phyloP scores from a whole-genome alignment of 1,284 basidiomycete species.

The Cerrena zonata region DNA sequence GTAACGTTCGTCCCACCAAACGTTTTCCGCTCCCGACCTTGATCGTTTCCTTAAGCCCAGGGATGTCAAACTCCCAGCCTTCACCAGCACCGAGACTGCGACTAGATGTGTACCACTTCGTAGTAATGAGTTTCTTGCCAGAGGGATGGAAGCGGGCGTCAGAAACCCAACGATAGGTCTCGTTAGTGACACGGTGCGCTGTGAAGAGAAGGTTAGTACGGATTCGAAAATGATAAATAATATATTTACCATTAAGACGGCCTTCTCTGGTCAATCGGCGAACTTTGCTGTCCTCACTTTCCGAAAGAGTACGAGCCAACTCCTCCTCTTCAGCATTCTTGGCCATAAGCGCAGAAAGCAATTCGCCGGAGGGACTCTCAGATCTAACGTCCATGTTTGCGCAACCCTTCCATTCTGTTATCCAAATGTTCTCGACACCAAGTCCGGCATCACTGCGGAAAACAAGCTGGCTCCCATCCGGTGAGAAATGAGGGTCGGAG shows the following conservation, averaged over 20 bases:
- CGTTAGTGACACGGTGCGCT: slow-evolving; percentile 66
- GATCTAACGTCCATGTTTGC: slow-evolving; percentile 49
- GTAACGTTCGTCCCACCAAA: slow-evolving; percentile 50
- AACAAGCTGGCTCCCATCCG: slow-evolving; percentile 52
- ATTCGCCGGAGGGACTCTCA: slow-evolving; percentile 19
- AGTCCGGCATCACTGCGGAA: slow-evolving; percentile 67
- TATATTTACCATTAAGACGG: slow-evolving; percentile 42
- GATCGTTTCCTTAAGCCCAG: slow-evolving; percentile 30
- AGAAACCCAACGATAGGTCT: slow-evolving; percentile 64
- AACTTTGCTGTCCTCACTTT: slow-evolving; percentile 41
- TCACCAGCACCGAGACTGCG: slow-evolving; percentile 65
- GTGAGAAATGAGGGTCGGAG: slow-evolving; percentile 67
- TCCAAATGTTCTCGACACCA: slow-evolving; percentile 71
- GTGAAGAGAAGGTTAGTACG: slow-evolving; percentile 2
- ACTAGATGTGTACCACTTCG: slow-evolving; percentile 64
- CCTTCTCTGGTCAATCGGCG: slow-evolving; percentile 57
- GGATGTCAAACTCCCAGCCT: slow-evolving; percentile 60
- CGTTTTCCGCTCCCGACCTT: slow-evolving; percentile 46
- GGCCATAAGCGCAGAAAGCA: slow-evolving; percentile 31
- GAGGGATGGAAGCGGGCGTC: slow-evolving; percentile 67
- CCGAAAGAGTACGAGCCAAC: slow-evolving; percentile 43
- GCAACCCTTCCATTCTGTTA: slow-evolving; percentile 59
- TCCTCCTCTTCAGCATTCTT: slow-evolving; percentile 43
- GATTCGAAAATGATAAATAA: neutral
- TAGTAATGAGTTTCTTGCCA: slow-evolving; percentile 55